Conservation (phyloP, 306 rosid species). For the Alnus glutinosa region DNA sequence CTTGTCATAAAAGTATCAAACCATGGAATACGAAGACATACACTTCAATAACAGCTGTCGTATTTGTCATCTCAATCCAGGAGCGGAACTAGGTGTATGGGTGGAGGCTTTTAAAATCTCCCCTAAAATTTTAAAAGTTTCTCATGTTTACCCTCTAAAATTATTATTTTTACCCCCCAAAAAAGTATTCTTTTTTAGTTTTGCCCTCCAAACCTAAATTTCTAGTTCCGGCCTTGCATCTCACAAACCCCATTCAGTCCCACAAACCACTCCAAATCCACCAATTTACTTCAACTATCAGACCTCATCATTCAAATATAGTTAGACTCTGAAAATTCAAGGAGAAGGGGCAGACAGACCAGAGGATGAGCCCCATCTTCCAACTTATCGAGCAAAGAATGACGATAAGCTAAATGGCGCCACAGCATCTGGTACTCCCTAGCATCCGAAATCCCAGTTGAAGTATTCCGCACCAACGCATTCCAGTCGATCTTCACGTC, state of each 20-base stretch:
- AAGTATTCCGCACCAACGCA: conserved; percentile 59
- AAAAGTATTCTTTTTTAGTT: too few species aligned
- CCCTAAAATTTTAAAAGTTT: too few species aligned
- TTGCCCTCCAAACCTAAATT: too few species aligned
- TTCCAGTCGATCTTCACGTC: conserved; percentile 71
- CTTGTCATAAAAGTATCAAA: background rate
- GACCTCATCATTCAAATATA: too few species aligned
- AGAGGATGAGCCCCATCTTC: conserved; percentile 53
- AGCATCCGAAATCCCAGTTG: conserved; percentile 80
- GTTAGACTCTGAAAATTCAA: too few species aligned
- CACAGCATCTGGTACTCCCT: conserved; percentile 90
- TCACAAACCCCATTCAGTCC: background rate
- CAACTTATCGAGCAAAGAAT: conserved; percentile 40
- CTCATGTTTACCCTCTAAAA: too few species aligned
- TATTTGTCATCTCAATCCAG: background rate
- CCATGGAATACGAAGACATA: background rate
- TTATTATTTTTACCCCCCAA: too few species aligned
- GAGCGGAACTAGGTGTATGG: too few species aligned
- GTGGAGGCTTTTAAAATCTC: too few species aligned
- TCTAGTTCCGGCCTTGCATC: too few species aligned
- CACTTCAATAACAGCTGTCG: background rate
- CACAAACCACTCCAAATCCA: too few species aligned
- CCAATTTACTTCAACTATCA: too few species aligned
- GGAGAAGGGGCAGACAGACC: conserved; percentile 40
- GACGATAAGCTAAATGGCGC: conserved; percentile 84